A percentile compares a stretch with the other conserved stretches of the same genome.
These are phyloP conservation scores for Claviceps maximensis DNA, from an alignment of 2,329 filamentous ascomycete genomes.

Conservation along the genomic window DNA sequence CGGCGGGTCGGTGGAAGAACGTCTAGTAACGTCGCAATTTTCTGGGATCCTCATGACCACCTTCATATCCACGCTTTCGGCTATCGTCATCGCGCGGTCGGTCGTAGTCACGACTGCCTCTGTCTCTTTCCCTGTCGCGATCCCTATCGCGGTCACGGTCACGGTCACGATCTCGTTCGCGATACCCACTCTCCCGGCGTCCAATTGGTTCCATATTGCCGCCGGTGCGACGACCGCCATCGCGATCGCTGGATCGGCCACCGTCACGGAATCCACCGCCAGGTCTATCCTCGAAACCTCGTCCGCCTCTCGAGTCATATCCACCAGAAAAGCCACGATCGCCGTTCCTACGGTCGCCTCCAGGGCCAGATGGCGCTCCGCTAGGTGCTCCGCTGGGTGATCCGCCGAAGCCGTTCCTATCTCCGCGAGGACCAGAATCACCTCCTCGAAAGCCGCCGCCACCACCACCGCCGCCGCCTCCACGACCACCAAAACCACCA, in stretches of 20 bases:
- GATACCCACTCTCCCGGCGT: slow-evolving; percentile 47
- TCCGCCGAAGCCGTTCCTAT: slow-evolving; percentile 30
- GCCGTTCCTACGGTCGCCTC: slow-evolving; percentile 31
- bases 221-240: slow-evolving; percentile 40
- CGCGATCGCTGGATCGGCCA: slow-evolving; percentile 22
- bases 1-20: not conserved
- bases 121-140: slow-evolving; percentile 17
- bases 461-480: slow-evolving; percentile 40
- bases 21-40: slow-evolving; percentile 51
- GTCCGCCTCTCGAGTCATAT: slow-evolving; percentile 40
- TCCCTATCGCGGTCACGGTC: slow-evolving; percentile 40
- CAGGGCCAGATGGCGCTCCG: slow-evolving; percentile 48
- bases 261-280: slow-evolving; percentile 29
- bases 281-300: slow-evolving; percentile 47
- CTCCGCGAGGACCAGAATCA: slow-evolving; percentile 19
- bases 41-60: slow-evolving; percentile 64
- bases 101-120: slow-evolving; percentile 29
- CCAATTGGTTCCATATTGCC: slow-evolving; percentile 79
- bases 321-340: slow-evolving; percentile 31
- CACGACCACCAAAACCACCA: slow-evolving; percentile 32
- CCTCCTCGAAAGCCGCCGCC: slow-evolving; percentile 40
- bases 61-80: slow-evolving; percentile 61
- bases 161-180: slow-evolving; percentile 35
- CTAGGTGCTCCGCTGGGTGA: slow-evolving; percentile 35
- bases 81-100: slow-evolving; percentile 43